Conservation (phyloP, 768 basidiomycete genomes). For the Tephrocybe sp. region DNA sequence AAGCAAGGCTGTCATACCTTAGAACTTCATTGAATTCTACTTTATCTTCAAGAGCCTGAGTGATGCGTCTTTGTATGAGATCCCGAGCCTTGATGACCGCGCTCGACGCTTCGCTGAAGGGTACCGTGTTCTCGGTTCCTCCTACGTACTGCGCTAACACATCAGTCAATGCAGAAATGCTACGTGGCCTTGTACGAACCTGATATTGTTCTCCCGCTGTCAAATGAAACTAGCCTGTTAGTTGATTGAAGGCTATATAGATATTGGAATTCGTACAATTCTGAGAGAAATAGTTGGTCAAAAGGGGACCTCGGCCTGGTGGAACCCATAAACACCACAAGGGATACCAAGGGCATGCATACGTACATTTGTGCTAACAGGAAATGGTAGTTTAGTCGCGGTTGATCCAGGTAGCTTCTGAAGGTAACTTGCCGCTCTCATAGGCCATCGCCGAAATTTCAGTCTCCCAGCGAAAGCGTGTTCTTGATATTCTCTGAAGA, state of each 20-base stretch:
- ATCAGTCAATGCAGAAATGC: background rate
- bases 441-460: constrained; percentile 68
- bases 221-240: background rate
- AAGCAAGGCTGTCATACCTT: constrained; percentile 31
- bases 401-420: background rate
- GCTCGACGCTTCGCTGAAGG: constrained; percentile 54
- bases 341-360: background rate
- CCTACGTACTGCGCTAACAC: constrained; percentile 61
- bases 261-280: constrained; percentile 51
- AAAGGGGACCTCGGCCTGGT: constrained; percentile 62
- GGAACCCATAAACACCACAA: constrained; percentile 1
- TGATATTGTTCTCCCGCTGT: constrained; percentile 81
- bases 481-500: constrained; percentile 65
- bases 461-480: constrained; percentile 56
- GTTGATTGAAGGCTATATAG: background rate
- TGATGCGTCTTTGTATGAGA: constrained; percentile 56
- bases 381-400: background rate
- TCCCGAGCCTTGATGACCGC: constrained; percentile 58
- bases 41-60: constrained; percentile 36
- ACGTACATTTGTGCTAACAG: constrained; percentile 64
- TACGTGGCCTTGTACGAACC: constrained; percentile 31
- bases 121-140: constrained; percentile 68
- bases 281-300: constrained; percentile 85
- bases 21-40: constrained; percentile 73
- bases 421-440: constrained; percentile 51